These are phyloP conservation scores for Myriosclerotinia curreyana DNA, from an alignment of 2,329 filamentous ascomycete genomes.

Conservation along the genomic window DNA sequence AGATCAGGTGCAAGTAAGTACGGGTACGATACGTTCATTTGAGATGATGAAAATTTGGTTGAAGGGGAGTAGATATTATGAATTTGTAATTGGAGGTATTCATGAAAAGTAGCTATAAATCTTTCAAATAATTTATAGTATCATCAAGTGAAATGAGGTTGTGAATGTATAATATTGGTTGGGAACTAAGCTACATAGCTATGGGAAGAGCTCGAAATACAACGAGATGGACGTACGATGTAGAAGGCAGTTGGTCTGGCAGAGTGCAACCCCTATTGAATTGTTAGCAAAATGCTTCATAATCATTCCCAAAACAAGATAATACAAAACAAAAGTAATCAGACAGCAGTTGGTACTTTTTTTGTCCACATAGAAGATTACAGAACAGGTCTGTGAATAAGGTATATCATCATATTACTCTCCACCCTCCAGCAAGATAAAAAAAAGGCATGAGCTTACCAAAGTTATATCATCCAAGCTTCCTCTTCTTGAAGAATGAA, in stretches of 20 bases:
- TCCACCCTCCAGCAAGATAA: constrained; percentile 27
- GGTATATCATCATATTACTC: constrained; percentile 64
- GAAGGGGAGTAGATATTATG: background rate
- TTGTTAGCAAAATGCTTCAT: constrained; percentile 20
- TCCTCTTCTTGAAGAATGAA: constrained; percentile 68
- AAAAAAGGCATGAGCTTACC: constrained; percentile 24
- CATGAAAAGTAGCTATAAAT: background rate
- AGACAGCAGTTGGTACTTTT: constrained; percentile 81
- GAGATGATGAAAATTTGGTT: background rate
- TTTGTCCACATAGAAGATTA: constrained; percentile 65
- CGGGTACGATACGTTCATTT: background rate
- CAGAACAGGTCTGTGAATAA: constrained; percentile 83
- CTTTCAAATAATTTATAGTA: background rate
- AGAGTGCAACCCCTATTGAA: constrained; percentile 2
- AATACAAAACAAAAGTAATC: constrained; percentile 43
- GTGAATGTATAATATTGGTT: background rate
- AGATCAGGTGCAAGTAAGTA: background rate
- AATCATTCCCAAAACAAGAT: background rate
- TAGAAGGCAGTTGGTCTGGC: background rate
- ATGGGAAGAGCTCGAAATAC: background rate
- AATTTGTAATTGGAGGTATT: background rate
- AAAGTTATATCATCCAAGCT: constrained; percentile 24
- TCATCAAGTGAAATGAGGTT: background rate
- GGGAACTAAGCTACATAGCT: background rate
- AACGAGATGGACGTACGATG: constrained; percentile 10